Evolutionary conservation across 179 eudicot genomes (phyloP).

Genomic region (Pouteria campechiana): DNA sequence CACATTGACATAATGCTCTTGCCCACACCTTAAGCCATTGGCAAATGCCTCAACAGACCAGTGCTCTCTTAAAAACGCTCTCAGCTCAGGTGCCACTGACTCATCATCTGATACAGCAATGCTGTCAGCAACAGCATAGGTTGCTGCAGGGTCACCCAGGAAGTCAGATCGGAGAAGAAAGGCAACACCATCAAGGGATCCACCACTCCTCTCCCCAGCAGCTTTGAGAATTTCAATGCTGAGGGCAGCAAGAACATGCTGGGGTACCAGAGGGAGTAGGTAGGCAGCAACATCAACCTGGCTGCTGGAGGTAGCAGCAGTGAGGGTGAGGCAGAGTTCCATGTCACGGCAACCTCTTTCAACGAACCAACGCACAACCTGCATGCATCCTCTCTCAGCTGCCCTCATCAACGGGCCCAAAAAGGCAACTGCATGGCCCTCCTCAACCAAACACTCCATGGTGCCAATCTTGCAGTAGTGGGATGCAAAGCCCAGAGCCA

Average conservation of each 20-base stretch:
- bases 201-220: constrained; percentile 92
- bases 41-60: constrained; percentile 76
- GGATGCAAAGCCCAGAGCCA: constrained; percentile 93
- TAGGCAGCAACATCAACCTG: constrained; percentile 76
- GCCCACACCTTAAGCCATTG: constrained; percentile 52
- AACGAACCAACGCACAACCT: constrained; percentile 91
- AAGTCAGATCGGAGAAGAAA: constrained; percentile 82
- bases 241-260: constrained; percentile 81
- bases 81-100: constrained; percentile 63
- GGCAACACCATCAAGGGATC: constrained; percentile 85
- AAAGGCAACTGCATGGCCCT: constrained; percentile 89
- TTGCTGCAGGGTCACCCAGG: constrained; percentile 65
- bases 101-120: constrained; percentile 69
- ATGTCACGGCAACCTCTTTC: constrained; percentile 88
- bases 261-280: constrained; percentile 94
- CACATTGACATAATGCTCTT: constrained; percentile 58
- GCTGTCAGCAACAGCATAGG: constrained; percentile 87
- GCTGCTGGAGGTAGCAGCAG: constrained; percentile 93
- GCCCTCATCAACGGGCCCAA: constrained; percentile 95
- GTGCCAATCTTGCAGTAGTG: constrained; percentile 80
- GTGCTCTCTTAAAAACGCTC: constrained; percentile 45
- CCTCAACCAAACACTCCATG: constrained; percentile 96
- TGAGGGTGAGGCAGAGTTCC: constrained; percentile 96
- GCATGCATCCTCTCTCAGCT: constrained; percentile 84
- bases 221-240: constrained; percentile 95